Evolutionary conservation across 169 alveolate species (phyloP), one percentile per base, ranked within the genome.

Genomic region (Eimeria acervulina): DNA sequence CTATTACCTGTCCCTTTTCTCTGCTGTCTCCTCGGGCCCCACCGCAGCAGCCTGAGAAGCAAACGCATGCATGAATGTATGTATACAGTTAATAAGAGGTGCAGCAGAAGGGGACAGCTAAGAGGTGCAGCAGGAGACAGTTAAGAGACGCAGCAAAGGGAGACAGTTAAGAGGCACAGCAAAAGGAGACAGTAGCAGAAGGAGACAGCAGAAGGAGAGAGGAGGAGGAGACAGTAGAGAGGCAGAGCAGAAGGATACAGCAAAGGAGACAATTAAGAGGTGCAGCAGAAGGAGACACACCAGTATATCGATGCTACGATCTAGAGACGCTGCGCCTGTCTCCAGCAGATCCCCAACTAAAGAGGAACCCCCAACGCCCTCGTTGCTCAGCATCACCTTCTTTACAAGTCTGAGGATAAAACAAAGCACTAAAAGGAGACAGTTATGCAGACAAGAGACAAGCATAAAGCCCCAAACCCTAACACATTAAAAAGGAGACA

Each of bases 321-420:
- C 81, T 28, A 85, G 17, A 31, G 61, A 55, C 2, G 93, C 44
- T 42, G 93, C 61, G 17, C 81, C 90, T 12, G 90, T 44, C 33
- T 40, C 90, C 40, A 81, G 47, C 23, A 81, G 70, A 28, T 81
- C 90, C 47, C 90, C 90, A 3, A 81, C 23, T 28, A 81, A 44
- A 21, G 90, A 81, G 26, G 90, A 36, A 1, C 90, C 90, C 63
- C 90, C 90, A 1, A 28, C 19, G 42, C 90, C 90, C 47, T 51
- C 90, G 36, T 40, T 59, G 81, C 15, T 52, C 23, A 85, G 61
- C 76, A 85, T 10, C 33, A 55, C 93, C 15, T 40, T 72, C 63
- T 85, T 52, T 19, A 59, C 93, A 15, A 52, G 13, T 33, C 81
- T 59, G 92, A n/a, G n/a, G n/a, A n/a, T n/a, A n/a, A n/a, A n/a